A percentile compares a stretch with the other conserved stretches of the same genome.
Conservation (phyloP, 2,329 filamentous ascomycete genomes). For the Fusarium tuaranense region DNA sequence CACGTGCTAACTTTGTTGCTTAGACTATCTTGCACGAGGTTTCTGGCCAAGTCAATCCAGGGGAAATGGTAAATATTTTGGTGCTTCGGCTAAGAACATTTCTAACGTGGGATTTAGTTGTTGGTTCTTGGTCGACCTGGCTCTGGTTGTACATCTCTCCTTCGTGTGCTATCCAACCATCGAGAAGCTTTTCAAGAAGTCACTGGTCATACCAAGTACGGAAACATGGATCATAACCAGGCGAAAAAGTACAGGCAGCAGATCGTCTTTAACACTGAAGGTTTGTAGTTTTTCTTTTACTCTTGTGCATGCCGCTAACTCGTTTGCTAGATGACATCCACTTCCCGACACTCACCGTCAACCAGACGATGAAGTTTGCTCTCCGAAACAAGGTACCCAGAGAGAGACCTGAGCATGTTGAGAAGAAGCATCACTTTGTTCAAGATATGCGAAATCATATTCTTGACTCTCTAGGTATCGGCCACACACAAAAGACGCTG, state of each 20-base stretch:
- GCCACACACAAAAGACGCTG: conserved; percentile 69
- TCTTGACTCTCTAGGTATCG: conserved; percentile 71
- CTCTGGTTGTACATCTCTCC: conserved; percentile 48
- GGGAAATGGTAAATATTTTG: conserved; percentile 53
- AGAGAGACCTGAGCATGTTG: conserved; percentile 55
- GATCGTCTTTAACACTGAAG: conserved; percentile 50
- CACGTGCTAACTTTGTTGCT: not conserved
- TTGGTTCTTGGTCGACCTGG: conserved; percentile 49
- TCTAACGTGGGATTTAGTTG: conserved; percentile 26
- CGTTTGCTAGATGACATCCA: conserved; percentile 63
- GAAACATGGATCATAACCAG: conserved; percentile 40
- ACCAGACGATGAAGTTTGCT: conserved; percentile 73
- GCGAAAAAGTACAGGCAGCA: conserved; percentile 44
- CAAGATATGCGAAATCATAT: conserved; percentile 48
- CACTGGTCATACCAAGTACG: conserved; percentile 42
- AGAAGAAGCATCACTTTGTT: conserved; percentile 46
- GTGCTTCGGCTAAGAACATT: not conserved
- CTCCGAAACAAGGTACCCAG: conserved; percentile 70
- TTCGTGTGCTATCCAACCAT: conserved; percentile 47
- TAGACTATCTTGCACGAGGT: not conserved
- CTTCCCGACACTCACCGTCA: conserved; percentile 74
- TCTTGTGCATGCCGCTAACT: not conserved
- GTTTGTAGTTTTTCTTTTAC: not conserved
- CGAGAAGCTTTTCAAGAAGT: conserved; percentile 45
- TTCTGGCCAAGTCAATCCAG: conserved; percentile 51